Conservation (phyloP, 371 early-diverging fungal genomes). For the Mortierella sp. region DNA sequence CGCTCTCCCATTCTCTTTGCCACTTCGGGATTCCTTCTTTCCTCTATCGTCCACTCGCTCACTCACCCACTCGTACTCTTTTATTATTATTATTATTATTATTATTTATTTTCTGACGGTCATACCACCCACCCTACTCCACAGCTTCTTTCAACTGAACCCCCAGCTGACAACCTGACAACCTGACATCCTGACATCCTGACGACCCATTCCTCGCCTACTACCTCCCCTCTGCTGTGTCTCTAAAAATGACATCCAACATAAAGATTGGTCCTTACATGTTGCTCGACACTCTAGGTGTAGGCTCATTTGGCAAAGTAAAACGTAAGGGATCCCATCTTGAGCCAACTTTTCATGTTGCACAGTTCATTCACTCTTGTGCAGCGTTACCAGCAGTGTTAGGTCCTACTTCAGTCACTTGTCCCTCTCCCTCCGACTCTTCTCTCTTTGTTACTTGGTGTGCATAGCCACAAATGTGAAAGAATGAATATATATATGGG, state of each 20-base stretch:
- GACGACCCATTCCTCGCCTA: neutral
- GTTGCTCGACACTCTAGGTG: slow-evolving; percentile 93
- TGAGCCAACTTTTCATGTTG: neutral
- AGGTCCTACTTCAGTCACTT: neutral
- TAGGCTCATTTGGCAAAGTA: slow-evolving; percentile 98
- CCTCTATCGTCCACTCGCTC: too few relatives aligned
- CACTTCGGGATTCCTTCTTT: neutral
- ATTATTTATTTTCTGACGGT: neutral
- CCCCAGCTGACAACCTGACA: neutral
- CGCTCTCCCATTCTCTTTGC: neutral
- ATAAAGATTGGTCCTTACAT: slow-evolving; percentile 92
- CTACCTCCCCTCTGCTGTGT: neutral
- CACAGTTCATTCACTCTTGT: neutral
- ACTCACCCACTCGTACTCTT: too few relatives aligned
- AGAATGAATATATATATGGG: neutral
- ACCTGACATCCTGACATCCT: neutral
- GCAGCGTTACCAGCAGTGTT: too few relatives aligned
- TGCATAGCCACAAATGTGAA: neutral
- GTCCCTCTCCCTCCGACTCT: neutral
- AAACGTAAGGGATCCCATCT: slow-evolving; percentile 78
- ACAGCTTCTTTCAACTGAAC: neutral
- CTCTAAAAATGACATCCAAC: slow-evolving; percentile 58
- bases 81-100: neutral
- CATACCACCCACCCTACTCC: neutral
- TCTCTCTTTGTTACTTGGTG: too few relatives aligned